phyloP scores from a whole-genome alignment of 2,329 filamentous ascomycete genomes.

The Emergomyces orientalis region DNA sequence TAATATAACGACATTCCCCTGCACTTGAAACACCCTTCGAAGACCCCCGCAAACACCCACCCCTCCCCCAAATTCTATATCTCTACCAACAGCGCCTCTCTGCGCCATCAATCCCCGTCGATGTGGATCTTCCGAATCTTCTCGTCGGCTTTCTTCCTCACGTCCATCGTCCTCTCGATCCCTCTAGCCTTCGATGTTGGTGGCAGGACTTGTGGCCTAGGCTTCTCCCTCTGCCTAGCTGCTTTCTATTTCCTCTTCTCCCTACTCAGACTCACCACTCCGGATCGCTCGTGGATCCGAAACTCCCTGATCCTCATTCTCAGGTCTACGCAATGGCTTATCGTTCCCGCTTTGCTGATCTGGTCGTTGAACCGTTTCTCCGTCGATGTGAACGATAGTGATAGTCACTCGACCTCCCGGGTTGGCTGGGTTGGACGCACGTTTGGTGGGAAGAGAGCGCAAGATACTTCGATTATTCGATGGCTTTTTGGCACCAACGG shows the following conservation, averaged over 20 bases:
- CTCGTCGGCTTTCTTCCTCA: slow-evolving; percentile 75
- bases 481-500: slow-evolving; percentile 87
- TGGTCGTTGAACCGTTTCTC: slow-evolving; percentile 95
- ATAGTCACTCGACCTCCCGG: slow-evolving; percentile 42
- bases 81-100: neutral
- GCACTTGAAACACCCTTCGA: neutral
- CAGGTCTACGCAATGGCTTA: slow-evolving; percentile 71
- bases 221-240: slow-evolving; percentile 83
- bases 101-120: slow-evolving; percentile 27
- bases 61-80: neutral
- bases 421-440: slow-evolving; percentile 74
- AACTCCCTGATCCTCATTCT: slow-evolving; percentile 61
- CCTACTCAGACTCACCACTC: slow-evolving; percentile 66
- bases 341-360: slow-evolving; percentile 78
- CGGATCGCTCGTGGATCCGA: slow-evolving; percentile 66
- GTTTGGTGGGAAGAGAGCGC: slow-evolving; percentile 56
- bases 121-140: slow-evolving; percentile 80
- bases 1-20: too few species aligned
- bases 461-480: slow-evolving; percentile 58
- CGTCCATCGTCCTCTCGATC: slow-evolving; percentile 89
- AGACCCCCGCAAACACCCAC: neutral
- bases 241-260: slow-evolving; percentile 88
- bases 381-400: slow-evolving; percentile 48
- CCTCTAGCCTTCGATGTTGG: slow-evolving; percentile 97
- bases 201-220: slow-evolving; percentile 84